Base-by-base conservation (phyloP, 169 alveolate species). In the Cryptosporidium muris region DNA sequence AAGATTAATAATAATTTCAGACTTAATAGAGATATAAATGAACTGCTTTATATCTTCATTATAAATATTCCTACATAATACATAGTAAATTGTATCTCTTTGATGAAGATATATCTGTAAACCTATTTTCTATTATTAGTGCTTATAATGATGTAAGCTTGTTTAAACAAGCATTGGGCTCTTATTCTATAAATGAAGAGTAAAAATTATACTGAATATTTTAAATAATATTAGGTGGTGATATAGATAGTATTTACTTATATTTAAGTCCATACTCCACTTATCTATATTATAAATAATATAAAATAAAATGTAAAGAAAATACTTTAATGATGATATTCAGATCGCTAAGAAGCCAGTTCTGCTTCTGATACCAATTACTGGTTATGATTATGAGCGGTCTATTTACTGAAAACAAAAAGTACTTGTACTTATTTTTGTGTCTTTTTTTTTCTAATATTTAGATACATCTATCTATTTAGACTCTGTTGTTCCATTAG, bases 261-360 rank as follows among this genome's bases (percentile, higher is more conserved):
- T 40, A 37, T 6, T 36, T 1, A 37, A 36, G 66, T 40, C 42
- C 25, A 25, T 25, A 25, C 0, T 25, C 25, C 25, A 25, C 0
- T 25, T 0, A 25, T 25, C 54, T 49, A 49, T 49, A 49, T 12
- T 49, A 9, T 9, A 1, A 49, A 49, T 8, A 49, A 9, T 49
- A 49, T 8, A 49, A 9, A 49, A 9, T 12, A 9, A 49, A 49
- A 8, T 49, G 1, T 49, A 9, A 9, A n/a, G n/a, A n/a, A n/a
- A 49, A 49, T 49, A 7, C 34, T 74, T 16, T 54, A 6, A 74
- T 74, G 85, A 74, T 74, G 85, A 74, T 45, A 74, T 45, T 51
- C 54, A 58, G 85, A 74, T 68, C 85, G 65, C 25, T 58, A 58
- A 56, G 47, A 56, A 74, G 85, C 85, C 85, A 74, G 85, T 74